phyloP scores from a whole-genome alignment of 768 basidiomycete genomes.

The Russula lepida region DNA sequence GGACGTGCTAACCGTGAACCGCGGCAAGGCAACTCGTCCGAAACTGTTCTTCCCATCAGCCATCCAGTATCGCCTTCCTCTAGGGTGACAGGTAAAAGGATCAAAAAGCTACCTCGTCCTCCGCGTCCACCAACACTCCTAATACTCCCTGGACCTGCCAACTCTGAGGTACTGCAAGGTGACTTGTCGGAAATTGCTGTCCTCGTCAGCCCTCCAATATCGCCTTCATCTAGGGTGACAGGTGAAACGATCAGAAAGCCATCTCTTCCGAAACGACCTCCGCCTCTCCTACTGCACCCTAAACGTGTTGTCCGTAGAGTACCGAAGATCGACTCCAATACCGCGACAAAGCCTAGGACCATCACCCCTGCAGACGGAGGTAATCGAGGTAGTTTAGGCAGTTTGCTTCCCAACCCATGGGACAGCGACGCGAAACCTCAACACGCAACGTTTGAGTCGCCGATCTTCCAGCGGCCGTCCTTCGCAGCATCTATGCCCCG shows the following conservation, averaged over 20 bases:
- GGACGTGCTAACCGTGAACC: background rate
- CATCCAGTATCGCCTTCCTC: background rate
- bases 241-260: background rate
- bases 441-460: background rate
- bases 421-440: background rate
- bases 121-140: background rate
- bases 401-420: conserved; percentile 7
- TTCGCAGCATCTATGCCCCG: background rate
- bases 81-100: background rate
- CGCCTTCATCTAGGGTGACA: background rate
- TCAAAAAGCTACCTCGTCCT: background rate
- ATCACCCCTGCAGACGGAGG: background rate
- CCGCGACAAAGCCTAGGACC: background rate
- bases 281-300: background rate
- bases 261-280: background rate
- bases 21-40: background rate
- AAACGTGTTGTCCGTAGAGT: too few relatives aligned
- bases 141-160: background rate
- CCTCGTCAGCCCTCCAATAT: background rate
- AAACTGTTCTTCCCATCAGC: background rate
- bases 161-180: background rate
- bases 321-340: background rate
- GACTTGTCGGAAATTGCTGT: background rate
- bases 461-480: background rate
- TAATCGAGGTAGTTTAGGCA: background rate